phyloP scores from a whole-genome alignment of 352 stramenopile species.

The Salisapilia sapeloensis region DNA sequence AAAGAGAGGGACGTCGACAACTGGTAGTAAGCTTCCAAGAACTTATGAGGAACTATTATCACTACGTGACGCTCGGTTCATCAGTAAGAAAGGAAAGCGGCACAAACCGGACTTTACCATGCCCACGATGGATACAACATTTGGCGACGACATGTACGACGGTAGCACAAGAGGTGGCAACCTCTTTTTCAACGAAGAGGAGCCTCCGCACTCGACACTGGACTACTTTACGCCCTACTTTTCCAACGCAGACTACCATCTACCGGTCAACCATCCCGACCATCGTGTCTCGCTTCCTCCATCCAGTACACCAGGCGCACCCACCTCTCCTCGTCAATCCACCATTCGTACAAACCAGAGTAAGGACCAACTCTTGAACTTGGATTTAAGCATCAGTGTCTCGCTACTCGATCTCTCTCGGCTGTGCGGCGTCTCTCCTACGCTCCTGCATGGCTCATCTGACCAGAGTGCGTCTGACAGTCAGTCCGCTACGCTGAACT shows the following conservation, averaged over 20 bases:
- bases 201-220: slow-evolving; percentile 4
- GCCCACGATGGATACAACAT: slow-evolving; percentile 9
- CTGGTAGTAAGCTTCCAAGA: slow-evolving; percentile 32
- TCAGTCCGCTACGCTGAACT: too few species aligned
- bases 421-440: slow-evolving; percentile 54
- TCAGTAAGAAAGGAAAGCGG: slow-evolving; percentile 47
- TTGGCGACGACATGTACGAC: not conserved
- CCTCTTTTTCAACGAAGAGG: too few species aligned
- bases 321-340: slow-evolving; percentile 27
- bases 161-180: slow-evolving; percentile 4
- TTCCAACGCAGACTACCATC: slow-evolving; percentile 38
- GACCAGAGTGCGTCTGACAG: too few species aligned
- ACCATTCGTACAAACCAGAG: slow-evolving; percentile 6
- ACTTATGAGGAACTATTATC: slow-evolving; percentile 68
- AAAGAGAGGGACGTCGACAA: slow-evolving; percentile 14
- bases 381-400: slow-evolving; percentile 55
- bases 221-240: slow-evolving; percentile 64
- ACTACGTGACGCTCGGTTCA: slow-evolving; percentile 52
- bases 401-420: slow-evolving; percentile 55
- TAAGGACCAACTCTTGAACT: slow-evolving; percentile 15
- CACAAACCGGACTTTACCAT: slow-evolving; percentile 5
- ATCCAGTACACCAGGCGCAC: slow-evolving; percentile 11
- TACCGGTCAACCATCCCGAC: slow-evolving; percentile 50
- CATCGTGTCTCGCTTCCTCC: slow-evolving; percentile 38
- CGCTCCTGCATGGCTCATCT: slow-evolving; percentile 60